phyloP scores from a whole-genome alignment of 305 asterid genomes.

The Fraxinus baroniana region DNA sequence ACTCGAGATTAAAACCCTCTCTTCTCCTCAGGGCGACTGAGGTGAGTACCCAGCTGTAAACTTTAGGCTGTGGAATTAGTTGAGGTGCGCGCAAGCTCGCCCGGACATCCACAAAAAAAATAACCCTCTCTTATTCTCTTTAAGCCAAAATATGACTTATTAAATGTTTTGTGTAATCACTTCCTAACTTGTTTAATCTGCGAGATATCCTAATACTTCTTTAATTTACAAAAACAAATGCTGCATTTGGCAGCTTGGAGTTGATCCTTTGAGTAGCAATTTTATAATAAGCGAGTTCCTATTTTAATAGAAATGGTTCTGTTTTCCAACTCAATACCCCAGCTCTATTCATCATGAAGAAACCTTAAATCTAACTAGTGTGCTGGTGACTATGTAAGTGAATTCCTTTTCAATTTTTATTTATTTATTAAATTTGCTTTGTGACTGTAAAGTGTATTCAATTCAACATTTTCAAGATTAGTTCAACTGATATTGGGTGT shows the following conservation, averaged over 20 bases:
- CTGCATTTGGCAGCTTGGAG: neutral
- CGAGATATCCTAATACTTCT: neutral
- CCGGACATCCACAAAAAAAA: no score
- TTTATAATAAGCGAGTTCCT: slow-evolving; percentile 3
- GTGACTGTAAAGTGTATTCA: neutral
- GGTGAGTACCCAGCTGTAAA: no score
- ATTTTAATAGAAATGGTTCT: slow-evolving; percentile 12
- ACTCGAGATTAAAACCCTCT: neutral
- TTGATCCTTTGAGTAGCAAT: neutral
- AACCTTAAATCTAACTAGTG: neutral
- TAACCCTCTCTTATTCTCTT: neutral
- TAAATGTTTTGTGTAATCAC: neutral
- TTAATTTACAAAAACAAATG: neutral
- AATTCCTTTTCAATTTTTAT: neutral
- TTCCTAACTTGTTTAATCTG: slow-evolving; percentile 4
- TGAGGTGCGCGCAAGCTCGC: no score
- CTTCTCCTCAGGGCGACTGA: no score
- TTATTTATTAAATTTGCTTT: neutral
- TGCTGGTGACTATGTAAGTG: neutral
- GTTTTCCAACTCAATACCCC: neutral
- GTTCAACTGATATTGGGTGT: neutral
- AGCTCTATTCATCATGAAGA: neutral
- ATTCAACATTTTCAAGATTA: neutral
- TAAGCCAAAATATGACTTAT: neutral
- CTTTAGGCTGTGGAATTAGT: no score